Evolutionary conservation across 768 basidiomycete species (phyloP).

Genomic region (Boletus vermiculosoides): DNA sequence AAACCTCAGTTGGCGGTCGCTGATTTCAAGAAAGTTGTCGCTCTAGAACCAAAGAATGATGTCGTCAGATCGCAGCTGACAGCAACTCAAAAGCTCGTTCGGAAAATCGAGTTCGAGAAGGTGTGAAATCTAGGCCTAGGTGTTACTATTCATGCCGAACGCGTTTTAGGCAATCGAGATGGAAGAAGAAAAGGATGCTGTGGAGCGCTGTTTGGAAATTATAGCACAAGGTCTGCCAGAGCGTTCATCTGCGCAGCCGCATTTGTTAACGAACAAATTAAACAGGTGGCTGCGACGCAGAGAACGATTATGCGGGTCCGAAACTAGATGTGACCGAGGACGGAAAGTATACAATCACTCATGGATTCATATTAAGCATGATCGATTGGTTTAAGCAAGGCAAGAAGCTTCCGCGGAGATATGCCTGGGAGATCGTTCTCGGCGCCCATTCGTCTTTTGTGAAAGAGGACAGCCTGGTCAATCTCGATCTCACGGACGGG

Average conservation of each 20-base stretch:
- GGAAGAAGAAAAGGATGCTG: constrained; percentile 83
- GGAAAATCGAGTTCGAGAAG: constrained; percentile 91
- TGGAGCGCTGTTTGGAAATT: constrained; percentile 73
- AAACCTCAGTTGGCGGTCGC: constrained; percentile 82
- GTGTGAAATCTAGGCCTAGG: constrained; percentile 34
- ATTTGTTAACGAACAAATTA: constrained; percentile 6
- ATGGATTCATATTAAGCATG: constrained; percentile 81
- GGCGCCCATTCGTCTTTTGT: constrained; percentile 76
- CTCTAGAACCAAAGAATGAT: constrained; percentile 84
- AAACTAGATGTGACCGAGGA: constrained; percentile 55
- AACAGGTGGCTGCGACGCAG: constrained; percentile 76
- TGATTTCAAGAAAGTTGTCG: constrained; percentile 84
- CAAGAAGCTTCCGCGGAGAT: constrained; percentile 85
- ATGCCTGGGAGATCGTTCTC: constrained; percentile 94
- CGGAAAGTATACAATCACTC: constrained; percentile 70
- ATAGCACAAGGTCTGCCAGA: constrained; percentile 63
- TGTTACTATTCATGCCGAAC: constrained; percentile 1
- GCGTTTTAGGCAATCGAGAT: constrained; percentile 77
- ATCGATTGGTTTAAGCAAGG: constrained; percentile 91
- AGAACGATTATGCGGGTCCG: constrained; percentile 74
- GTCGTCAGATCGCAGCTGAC: constrained; percentile 76
- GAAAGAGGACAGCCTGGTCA: constrained; percentile 79
- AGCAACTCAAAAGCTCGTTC: constrained; percentile 87
- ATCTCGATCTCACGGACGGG: constrained; percentile 70
- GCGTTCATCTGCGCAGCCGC: background rate